Base-by-base conservation (phyloP, 768 basidiomycete genomes). In the Cantharellus cinnabarinus region DNA sequence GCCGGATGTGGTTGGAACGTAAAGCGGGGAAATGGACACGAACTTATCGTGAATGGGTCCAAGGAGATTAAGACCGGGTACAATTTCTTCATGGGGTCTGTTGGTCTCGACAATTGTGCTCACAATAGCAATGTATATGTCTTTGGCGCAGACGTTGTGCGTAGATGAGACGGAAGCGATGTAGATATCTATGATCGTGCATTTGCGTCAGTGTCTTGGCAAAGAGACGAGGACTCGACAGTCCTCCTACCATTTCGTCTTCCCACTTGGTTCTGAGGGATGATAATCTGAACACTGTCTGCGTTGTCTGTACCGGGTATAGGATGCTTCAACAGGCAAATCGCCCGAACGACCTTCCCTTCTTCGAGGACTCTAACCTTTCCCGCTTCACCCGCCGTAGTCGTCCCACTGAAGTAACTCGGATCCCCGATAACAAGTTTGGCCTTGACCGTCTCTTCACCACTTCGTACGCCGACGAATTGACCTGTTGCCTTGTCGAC, bases 351-450 rank as follows among this genome's bases (percentile, higher is more conserved):
- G 64, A 98, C 95, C 72, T 86, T 93, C 64, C 86, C 85, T 63
- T 90, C 85, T 71, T 98, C 91, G 35, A 97, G 69, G 38, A 93
- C 93, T 61, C 87, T 79, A 65, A 90, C 70, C 71, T 89, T 90
- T 51, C 88, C 89, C 51, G 62, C 64, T 60, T 65, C 65, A 54
- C 10, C 7, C n/a, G 61, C 68, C 29, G 76, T 77, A 15, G 82
- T 80, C 0, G 71, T 65, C 44, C 82, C 83, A 58, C 85, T 83
- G 72, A 99, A 99, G 75, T 99, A 99, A 67, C 85, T 89, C 4
- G 95, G 95, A 70, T 95, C 93, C 51, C 95, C 95, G 62, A 99
- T 94, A 64, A 98, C 90, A 71, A 89, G 85, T 71, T 94, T 94
- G 55, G 95, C 95, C 74, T 85, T 95, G 66, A 91, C 95, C 20